Conservation (phyloP, 108 stramenopile species). For the Skeletonema tropicum region DNA sequence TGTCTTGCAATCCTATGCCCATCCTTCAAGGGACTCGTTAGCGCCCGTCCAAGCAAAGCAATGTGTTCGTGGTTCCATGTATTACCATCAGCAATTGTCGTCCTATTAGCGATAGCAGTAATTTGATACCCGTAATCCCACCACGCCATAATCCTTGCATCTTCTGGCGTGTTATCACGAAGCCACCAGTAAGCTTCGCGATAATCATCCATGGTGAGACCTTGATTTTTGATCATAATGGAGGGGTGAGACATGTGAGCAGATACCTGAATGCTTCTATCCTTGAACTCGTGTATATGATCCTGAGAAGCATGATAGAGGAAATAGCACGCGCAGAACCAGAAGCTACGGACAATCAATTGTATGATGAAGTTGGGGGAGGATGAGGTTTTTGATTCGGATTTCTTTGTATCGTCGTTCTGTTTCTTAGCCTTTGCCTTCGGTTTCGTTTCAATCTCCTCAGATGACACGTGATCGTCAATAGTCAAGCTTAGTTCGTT, state of each 20-base stretch:
- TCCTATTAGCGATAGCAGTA: conserved; percentile 95
- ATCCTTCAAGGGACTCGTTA: conserved; percentile 92
- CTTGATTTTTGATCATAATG: conserved; percentile 91
- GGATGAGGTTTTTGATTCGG: conserved; percentile 11
- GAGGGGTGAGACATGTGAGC: conserved; percentile 79
- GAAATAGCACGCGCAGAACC: conserved; percentile 33
- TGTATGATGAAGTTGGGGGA: conserved; percentile 19
- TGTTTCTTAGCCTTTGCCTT: conserved; percentile 1
- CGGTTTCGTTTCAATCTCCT: conserved; percentile 3
- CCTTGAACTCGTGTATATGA: conserved; percentile 48
- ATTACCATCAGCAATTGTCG: conserved; percentile 98
- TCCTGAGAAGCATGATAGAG: conserved; percentile 46
- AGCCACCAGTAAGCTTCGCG: conserved; percentile 99
- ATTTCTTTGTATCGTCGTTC: conserved; percentile 3
- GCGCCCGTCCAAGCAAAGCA: conserved; percentile 91
- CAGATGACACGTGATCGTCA: neutral
- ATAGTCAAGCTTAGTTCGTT: conserved; percentile 1
- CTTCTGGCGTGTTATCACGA: conserved; percentile 94
- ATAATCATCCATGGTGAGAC: conserved; percentile 94
- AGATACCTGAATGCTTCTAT: conserved; percentile 61
- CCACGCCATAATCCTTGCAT: conserved; percentile 98
- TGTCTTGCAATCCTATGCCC: conserved; percentile 94
- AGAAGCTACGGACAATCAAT: conserved; percentile 11
- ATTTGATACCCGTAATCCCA: conserved; percentile 97
- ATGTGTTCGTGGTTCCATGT: conserved; percentile 99